A percentile compares a stretch with the other conserved stretches of the same genome.
These are phyloP conservation scores for Leptographium radiaticola DNA, from an alignment of 2,329 filamentous ascomycete species.

Conservation along the genomic window DNA sequence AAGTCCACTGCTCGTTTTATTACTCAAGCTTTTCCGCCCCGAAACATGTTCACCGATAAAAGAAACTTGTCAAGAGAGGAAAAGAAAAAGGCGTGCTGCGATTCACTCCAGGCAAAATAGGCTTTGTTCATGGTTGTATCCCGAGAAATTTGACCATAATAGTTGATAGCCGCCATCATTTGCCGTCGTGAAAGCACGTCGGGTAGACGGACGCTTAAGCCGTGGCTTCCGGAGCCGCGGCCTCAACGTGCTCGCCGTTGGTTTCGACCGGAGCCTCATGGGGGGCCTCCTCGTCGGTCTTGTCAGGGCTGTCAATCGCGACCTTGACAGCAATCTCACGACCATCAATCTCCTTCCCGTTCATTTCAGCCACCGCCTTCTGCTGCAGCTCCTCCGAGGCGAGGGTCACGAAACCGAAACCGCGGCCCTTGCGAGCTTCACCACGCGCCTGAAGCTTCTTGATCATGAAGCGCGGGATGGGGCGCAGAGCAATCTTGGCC, in stretches of 20 bases:
- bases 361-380: conserved; percentile 97
- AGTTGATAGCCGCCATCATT: conserved; percentile 3
- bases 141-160: neutral
- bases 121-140: conserved; percentile 1
- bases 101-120: conserved; percentile 1
- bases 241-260: conserved; percentile 28
- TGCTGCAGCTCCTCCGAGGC: conserved; percentile 91
- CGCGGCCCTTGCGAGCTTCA: conserved; percentile 96
- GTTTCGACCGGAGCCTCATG: conserved; percentile 24
- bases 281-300: conserved; percentile 76
- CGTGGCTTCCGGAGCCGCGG: conserved; percentile 15
- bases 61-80: neutral
- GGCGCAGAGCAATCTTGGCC: conserved; percentile 96
- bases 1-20: conserved; percentile 7
- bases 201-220: conserved; percentile 14
- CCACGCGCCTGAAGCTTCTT: conserved; percentile 99
- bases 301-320: conserved; percentile 97
- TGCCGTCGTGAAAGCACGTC: neutral
- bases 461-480: conserved; percentile 99
- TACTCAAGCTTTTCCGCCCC: conserved; percentile 4
- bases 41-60: conserved; percentile 3
- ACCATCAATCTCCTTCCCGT: conserved; percentile 97
- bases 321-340: conserved; percentile 99
- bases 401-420: conserved; percentile 95
- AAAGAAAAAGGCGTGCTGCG: conserved; percentile 4